Percentiles rank a stretch among this genome's conserved stretches.
phyloP scores from a whole-genome alignment of 2,329 filamentous ascomycete genomes.

The Cytospora piceae region DNA sequence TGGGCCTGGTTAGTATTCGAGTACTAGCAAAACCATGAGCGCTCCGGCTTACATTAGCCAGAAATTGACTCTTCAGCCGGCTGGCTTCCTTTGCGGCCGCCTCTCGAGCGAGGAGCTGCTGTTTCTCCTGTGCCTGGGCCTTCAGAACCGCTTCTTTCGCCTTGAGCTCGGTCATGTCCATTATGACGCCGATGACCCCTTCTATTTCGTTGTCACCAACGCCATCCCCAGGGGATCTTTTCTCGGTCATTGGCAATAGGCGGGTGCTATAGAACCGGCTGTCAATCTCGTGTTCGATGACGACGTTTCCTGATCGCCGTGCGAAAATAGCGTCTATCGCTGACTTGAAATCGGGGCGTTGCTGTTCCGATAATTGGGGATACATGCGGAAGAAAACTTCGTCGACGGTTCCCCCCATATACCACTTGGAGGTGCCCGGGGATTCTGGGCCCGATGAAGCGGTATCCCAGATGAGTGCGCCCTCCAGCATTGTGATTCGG shows the following conservation, averaged over 20 bases:
- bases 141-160: constrained; percentile 65
- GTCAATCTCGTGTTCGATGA: constrained; percentile 65
- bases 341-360: constrained; percentile 54
- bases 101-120: constrained; percentile 72
- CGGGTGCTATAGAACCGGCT: constrained; percentile 73
- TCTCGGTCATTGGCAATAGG: constrained; percentile 67
- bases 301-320: constrained; percentile 62
- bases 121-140: constrained; percentile 69
- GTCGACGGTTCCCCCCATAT: constrained; percentile 49
- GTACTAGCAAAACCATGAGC: not conserved
- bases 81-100: constrained; percentile 80
- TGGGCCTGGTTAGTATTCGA: constrained; percentile 49
- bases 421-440: constrained; percentile 18
- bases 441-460: constrained; percentile 39
- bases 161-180: constrained; percentile 77
- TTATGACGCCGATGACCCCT: constrained; percentile 77
- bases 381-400: constrained; percentile 62
- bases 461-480: constrained; percentile 60
- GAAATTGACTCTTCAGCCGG: constrained; percentile 77
- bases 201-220: constrained; percentile 61
- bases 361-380: constrained; percentile 46
- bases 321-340: constrained; percentile 67
- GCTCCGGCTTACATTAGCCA: constrained; percentile 59
- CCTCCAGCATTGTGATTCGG: constrained; percentile 71
- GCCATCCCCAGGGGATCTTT: constrained; percentile 54